Evolutionary conservation across 1,284 basidiomycete species (phyloP).

Genomic region (Psilocybe mexicana): DNA sequence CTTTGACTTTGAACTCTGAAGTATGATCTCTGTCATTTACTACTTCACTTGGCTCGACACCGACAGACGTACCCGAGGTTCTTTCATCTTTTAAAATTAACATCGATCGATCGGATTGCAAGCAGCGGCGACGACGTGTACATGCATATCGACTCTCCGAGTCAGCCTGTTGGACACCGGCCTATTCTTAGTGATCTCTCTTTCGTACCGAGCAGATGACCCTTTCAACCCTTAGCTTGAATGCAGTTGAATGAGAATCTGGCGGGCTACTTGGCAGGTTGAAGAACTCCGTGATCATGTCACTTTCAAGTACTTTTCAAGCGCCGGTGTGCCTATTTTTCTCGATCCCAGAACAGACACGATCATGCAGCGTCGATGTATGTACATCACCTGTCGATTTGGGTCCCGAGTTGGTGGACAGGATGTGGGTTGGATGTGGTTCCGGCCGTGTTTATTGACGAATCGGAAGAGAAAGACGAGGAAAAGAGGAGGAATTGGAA

Average conservation of each 20-base stretch:
- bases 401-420: slow-evolving; percentile 3
- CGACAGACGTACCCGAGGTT: not conserved
- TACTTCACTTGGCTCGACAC: not conserved
- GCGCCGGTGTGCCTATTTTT: slow-evolving; percentile 3
- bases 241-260: not conserved
- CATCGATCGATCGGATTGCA: not conserved
- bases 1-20: too few relatives aligned
- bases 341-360: slow-evolving; percentile 1
- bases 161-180: not conserved
- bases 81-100: not conserved
- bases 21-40: too few relatives aligned
- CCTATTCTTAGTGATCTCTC: not conserved
- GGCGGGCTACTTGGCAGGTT: not conserved
- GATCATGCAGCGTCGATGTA: slow-evolving; percentile 11
- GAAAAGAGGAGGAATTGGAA: not conserved
- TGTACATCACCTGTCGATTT: slow-evolving; percentile 10
- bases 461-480: not conserved
- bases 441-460: slow-evolving; percentile 11
- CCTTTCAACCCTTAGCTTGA: not conserved
- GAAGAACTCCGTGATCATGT: slow-evolving; percentile 2
- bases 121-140: not conserved
- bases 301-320: slow-evolving; percentile 4
- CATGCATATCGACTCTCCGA: not conserved
- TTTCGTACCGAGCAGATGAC: not conserved
- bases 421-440: slow-evolving; percentile 1